Percentiles rank a stretch among this genome's conserved stretches.
phyloP scores from a whole-genome alignment of 2,329 filamentous ascomycete species.

The Cercospora citrullina region DNA sequence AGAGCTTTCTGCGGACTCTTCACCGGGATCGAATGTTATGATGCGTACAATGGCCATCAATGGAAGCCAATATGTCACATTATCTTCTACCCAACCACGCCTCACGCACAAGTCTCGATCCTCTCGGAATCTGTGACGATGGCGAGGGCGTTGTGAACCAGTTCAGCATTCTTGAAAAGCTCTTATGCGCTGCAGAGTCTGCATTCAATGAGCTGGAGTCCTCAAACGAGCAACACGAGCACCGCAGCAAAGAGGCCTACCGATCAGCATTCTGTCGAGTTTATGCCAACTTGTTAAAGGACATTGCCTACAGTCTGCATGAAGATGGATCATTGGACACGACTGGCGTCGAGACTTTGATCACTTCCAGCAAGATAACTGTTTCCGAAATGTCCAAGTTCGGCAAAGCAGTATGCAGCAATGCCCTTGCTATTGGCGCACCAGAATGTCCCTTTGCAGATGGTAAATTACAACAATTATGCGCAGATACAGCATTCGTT shows the following conservation, averaged over 20 bases:
- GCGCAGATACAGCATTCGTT: background rate
- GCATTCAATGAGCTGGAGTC: background rate
- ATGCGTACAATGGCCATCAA: background rate
- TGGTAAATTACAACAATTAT: conserved; percentile 6
- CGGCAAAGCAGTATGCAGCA: background rate
- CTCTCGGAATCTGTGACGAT: conserved; percentile 15
- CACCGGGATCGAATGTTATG: background rate
- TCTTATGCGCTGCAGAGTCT: background rate
- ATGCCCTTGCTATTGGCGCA: background rate
- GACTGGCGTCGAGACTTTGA: background rate
- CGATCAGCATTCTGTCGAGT: background rate
- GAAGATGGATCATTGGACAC: conserved; percentile 6
- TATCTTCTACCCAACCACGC: conserved; percentile 13
- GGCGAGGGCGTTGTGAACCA: conserved; percentile 7
- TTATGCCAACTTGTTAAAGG: conserved; percentile 8
- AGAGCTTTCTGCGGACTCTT: background rate
- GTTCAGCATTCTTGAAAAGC: background rate
- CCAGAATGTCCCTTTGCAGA: background rate
- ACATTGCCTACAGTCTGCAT: conserved; percentile 22
- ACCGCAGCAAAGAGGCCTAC: background rate
- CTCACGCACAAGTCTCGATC: conserved; percentile 15
- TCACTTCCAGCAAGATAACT: background rate
- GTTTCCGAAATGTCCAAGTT: background rate
- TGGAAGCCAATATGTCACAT: background rate
- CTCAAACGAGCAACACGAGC: background rate